Base-by-base conservation (phyloP, 2,329 filamentous ascomycete genomes). In the Tolypocladium amazonense region DNA sequence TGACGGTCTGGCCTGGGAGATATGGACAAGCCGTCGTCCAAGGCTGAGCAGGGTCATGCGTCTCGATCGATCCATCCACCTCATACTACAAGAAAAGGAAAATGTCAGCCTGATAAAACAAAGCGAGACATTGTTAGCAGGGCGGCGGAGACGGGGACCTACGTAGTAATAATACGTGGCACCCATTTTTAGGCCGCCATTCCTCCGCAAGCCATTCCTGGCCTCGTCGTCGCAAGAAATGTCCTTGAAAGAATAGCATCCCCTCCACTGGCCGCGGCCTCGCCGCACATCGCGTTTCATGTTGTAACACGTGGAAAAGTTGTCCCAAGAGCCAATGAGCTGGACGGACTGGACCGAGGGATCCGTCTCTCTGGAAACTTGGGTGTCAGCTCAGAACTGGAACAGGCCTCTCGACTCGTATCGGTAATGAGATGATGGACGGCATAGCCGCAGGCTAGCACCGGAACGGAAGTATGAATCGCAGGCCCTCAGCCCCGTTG, bases 81-180 rank as follows among this genome's bases (percentile, higher is more conserved):
- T 92, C 86, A 74, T 96, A 97, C 89, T 95, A 33, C n/a, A 39
- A 20, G 45, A 27, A 57, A 20, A 45, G n/a, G 56, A 20, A 54
- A 23, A 15, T 12, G 54, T 25, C n/a, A 56, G 56, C n/a, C 39
- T 18, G 4, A 47, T 25, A 47, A 33, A 3, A 8, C 14, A 25
- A 41, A 37, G 41, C 55, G 37, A 25, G 43, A 50, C 30, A 27
- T 2, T 7, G 20, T 14, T 9, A 14, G 20, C 18, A 11, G 30
- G 50, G 54, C 45, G 47, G 60, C 38, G 47, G 27, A 11, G 43
- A n/a, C 47, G 38, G 45, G 58, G 20, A 81, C 89, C 76, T 78
- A 95, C 91, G 76, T 94, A 97, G 79, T 96, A 97, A 82, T 93
- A 97, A 75, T 97, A 97, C 20, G 88, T 94, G 62, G 88, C 86